These are phyloP conservation scores for Trichoderma hamatum DNA, from an alignment of 2,329 filamentous ascomycete genomes.

Conservation along the genomic window DNA sequence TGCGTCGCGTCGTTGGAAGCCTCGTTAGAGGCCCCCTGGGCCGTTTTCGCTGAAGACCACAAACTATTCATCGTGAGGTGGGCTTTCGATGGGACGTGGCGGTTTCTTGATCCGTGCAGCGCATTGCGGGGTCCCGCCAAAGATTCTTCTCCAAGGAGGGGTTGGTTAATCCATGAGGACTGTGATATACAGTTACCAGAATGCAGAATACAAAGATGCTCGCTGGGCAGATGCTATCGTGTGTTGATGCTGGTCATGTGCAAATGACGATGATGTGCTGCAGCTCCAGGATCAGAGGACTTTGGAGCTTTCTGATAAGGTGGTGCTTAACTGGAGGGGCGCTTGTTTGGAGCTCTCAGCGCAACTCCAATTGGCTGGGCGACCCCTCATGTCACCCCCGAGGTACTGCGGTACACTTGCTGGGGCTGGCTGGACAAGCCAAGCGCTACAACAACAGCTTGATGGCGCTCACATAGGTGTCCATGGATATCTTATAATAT, in stretches of 20 bases:
- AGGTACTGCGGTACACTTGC: background rate
- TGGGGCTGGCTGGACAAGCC: background rate
- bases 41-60: slow-evolving; percentile 46
- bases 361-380: slow-evolving; percentile 14
- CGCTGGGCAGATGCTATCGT: background rate
- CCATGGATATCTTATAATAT: background rate
- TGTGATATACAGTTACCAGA: slow-evolving; percentile 4
- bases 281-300: slow-evolving; percentile 3
- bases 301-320: slow-evolving; percentile 8
- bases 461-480: no score
- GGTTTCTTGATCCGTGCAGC: slow-evolving; percentile 24
- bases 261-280: slow-evolving; percentile 9
- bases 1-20: slow-evolving; percentile 49
- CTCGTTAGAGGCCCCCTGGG: slow-evolving; percentile 41
- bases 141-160: background rate
- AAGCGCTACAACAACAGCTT: background rate
- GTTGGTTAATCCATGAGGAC: slow-evolving; percentile 10
- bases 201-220: background rate
- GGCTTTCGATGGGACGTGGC: slow-evolving; percentile 20
- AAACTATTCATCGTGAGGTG: slow-evolving; percentile 50
- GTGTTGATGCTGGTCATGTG: slow-evolving; percentile 12
- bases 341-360: slow-evolving; percentile 7
- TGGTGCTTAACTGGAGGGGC: slow-evolving; percentile 12
- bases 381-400: background rate
- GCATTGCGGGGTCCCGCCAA: slow-evolving; percentile 29